Conservation (phyloP, 768 basidiomycete species). For the Gautieria morchelliformis region DNA sequence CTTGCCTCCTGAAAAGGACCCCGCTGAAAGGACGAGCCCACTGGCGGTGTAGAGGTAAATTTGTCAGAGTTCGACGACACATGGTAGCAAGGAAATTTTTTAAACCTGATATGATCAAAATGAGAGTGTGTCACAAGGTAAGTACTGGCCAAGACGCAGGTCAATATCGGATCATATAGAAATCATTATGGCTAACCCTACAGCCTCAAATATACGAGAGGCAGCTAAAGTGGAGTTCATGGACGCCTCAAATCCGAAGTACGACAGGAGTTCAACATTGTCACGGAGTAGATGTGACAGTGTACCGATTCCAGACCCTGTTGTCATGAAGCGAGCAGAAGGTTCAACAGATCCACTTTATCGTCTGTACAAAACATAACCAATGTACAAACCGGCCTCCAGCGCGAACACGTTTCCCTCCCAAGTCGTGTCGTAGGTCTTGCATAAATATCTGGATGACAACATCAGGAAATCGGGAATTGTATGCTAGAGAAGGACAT, state of each 20-base stretch:
- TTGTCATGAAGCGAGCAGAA: not conserved
- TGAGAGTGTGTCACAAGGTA: slow-evolving; percentile 87
- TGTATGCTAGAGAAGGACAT: slow-evolving; percentile 21
- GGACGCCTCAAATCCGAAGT: slow-evolving; percentile 12
- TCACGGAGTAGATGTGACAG: slow-evolving; percentile 48
- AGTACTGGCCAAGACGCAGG: slow-evolving; percentile 37
- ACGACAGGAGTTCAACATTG: slow-evolving; percentile 46
- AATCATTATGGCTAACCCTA: not conserved
- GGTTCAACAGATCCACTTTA: not conserved
- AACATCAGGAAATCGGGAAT: not conserved
- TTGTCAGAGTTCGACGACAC: not conserved
- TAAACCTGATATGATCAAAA: slow-evolving; percentile 62
- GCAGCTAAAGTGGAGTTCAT: slow-evolving; percentile 14
- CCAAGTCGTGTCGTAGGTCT: slow-evolving; percentile 59
- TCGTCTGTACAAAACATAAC: not conserved
- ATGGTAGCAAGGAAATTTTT: not conserved
- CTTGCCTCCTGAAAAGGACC: slow-evolving; percentile 47
- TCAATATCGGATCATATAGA: not conserved
- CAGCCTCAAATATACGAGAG: slow-evolving; percentile 16
- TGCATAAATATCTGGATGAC: slow-evolving; percentile 71
- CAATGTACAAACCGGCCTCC: slow-evolving; percentile 67
- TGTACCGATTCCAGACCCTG: slow-evolving; percentile 84
- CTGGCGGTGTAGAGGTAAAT: slow-evolving; percentile 17
- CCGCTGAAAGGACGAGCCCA: slow-evolving; percentile 76
- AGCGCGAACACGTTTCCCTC: slow-evolving; percentile 72